Base-by-base conservation (phyloP, 257 asterid species). In the Nicotiana paniculata region DNA sequence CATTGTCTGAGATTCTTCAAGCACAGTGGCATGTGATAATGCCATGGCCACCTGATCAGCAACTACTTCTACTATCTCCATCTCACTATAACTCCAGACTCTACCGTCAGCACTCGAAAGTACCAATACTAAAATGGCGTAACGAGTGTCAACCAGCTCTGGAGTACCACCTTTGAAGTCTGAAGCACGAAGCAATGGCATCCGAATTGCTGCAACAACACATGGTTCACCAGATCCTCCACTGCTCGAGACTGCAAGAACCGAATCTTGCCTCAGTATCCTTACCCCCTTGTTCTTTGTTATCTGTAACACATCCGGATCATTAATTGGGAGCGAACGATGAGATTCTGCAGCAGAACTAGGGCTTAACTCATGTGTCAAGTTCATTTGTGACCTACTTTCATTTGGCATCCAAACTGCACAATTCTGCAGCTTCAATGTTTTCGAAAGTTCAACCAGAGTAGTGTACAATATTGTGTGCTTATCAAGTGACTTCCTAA, bases 31-130 rank as follows among this genome's bases (percentile, higher is more conserved):
- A 83, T 86, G 89, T 57, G 89, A 88, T 33, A 88, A 76, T 55
- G 89, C 91, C 80, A 88, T 88, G 18, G 91, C 91, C 82, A 88
- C 89, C 82, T 88, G 91, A 85, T 88, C 91, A 84, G 91, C 91
- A 59, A 88, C 91, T 32, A 88, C 91, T 86, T 86, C 91, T 53
- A 88, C 91, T 82, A 88, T 88, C 76, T 88, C 88, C 89, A 86
- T 82, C 85, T 86, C 91, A 59, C 64, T 82, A 65, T 83, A 51
- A 81, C 87, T 77, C 91, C 89, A 86, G 65, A 17, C 82, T 39
- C 77, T 32, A 17, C 75, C 89, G 75, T 78, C 80, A 66, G 35
- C 85, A 79, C 84, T 81, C 9, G 80, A 82, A 66, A 86, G 88
- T 74, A 86, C 91, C 83, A 86, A 81, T 33, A 88, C 89, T 80